Conservation (phyloP, 2,329 filamentous ascomycete species). For the Microascus cirrosus region DNA sequence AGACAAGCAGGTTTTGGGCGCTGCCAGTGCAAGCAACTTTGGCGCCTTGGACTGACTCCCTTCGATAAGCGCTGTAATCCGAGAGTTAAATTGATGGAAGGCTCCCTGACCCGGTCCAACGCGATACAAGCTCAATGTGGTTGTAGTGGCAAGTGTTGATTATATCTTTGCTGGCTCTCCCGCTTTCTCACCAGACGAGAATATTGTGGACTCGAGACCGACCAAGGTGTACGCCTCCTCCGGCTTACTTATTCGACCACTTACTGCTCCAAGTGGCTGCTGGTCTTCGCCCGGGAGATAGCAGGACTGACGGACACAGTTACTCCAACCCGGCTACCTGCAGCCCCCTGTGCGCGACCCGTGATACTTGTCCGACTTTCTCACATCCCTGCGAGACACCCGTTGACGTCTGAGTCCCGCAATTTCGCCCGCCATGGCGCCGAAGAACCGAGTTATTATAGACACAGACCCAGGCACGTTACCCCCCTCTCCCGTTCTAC, state of each 20-base stretch:
- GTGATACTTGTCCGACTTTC: not conserved
- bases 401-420: not conserved
- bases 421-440: slow-evolving; percentile 37
- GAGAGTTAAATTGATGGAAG: no score
- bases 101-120: no score
- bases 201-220: not conserved
- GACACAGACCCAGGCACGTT: slow-evolving; percentile 77
- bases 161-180: no score
- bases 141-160: no score
- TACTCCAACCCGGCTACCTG: not conserved
- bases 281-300: not conserved
- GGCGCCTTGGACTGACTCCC: no score
- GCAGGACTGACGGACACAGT: not conserved
- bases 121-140: no score
- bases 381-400: not conserved
- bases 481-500: not conserved
- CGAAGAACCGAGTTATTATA: slow-evolving; percentile 69
- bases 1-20: not conserved
- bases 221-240: not conserved
- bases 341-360: not conserved
- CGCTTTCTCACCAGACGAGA: no score
- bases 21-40: no score
- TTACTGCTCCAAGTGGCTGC: not conserved
- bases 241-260: not conserved
- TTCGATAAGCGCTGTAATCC: no score